These are phyloP conservation scores for Oenanthe sinensis DNA, from an alignment of 129 eudicot genomes.

Conservation along the genomic window DNA sequence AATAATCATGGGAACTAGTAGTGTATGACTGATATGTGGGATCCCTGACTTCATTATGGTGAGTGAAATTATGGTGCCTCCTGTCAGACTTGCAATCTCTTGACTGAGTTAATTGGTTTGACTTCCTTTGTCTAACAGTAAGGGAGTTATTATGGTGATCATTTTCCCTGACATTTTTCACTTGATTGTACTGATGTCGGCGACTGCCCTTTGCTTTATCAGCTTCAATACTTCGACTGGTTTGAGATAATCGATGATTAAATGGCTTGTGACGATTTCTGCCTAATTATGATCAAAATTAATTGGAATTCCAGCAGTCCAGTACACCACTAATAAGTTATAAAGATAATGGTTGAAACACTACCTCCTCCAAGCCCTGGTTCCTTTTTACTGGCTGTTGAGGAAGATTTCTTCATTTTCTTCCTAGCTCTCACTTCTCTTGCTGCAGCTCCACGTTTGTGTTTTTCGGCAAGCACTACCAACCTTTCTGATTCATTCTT, in stretches of 20 bases:
- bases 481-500: slow-evolving; percentile 59
- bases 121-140: background rate
- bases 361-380: background rate
- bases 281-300: slow-evolving; percentile 21
- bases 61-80: slow-evolving; percentile 9
- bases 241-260: slow-evolving; percentile 17
- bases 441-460: slow-evolving; percentile 63
- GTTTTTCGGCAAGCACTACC: slow-evolving; percentile 68
- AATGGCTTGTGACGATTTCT: slow-evolving; percentile 35
- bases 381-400: slow-evolving; percentile 23
- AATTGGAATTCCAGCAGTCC: background rate
- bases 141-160: background rate
- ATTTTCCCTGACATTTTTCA: slow-evolving; percentile 12
- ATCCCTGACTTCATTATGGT: slow-evolving; percentile 7
- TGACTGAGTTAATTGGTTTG: background rate
- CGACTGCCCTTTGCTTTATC: slow-evolving; percentile 19
- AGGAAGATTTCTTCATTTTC: slow-evolving; percentile 20
- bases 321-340: background rate
- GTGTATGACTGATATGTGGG: slow-evolving; percentile 13
- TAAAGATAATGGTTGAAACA: background rate
- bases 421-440: slow-evolving; percentile 40
- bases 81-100: background rate
- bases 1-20: slow-evolving; percentile 12
- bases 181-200: slow-evolving; percentile 15
- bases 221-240: slow-evolving; percentile 11